Conservation (phyloP, 768 basidiomycete genomes). For the Suillus occidentalis region DNA sequence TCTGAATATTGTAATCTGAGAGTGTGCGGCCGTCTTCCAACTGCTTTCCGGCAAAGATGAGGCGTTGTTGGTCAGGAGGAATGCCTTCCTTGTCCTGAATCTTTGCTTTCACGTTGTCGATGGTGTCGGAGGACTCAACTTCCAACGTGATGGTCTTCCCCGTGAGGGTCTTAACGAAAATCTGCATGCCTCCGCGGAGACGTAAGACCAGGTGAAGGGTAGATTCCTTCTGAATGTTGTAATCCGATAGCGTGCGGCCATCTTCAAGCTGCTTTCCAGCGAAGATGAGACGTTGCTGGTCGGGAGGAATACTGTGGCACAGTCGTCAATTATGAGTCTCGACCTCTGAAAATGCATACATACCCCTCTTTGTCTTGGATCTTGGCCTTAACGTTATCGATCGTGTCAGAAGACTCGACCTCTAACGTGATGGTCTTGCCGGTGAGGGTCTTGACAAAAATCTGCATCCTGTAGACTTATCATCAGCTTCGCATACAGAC, state of each 20-base stretch:
- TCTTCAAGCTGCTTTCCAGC: constrained; percentile 96
- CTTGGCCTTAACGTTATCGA: constrained; percentile 81
- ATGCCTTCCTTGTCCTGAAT: constrained; percentile 94
- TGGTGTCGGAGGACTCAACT: constrained; percentile 84
- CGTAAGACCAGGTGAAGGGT: constrained; percentile 87
- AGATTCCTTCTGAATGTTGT: constrained; percentile 95
- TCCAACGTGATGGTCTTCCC: constrained; percentile 93
- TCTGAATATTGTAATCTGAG: constrained; percentile 90
- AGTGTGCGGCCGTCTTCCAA: constrained; percentile 89
- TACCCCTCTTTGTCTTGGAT: constrained; percentile 82
- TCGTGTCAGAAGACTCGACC: constrained; percentile 77
- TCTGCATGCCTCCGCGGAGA: constrained; percentile 90
- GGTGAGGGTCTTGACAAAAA: constrained; percentile 86
- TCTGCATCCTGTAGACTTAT: constrained; percentile 58
- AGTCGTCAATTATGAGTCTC: not conserved
- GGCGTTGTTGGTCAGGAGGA: constrained; percentile 84
- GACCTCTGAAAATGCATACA: constrained; percentile 16
- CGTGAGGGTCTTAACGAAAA: constrained; percentile 80
- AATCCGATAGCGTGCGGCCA: constrained; percentile 85
- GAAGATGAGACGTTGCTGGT: constrained; percentile 95
- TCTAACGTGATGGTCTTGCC: constrained; percentile 92
- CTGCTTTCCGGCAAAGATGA: constrained; percentile 93
- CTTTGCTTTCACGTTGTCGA: constrained; percentile 88
- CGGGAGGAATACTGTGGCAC: constrained; percentile 64
- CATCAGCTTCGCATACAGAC: not conserved